phyloP scores from a whole-genome alignment of 78 protist genomes.

The Mastigamoeba balamuthi region DNA sequence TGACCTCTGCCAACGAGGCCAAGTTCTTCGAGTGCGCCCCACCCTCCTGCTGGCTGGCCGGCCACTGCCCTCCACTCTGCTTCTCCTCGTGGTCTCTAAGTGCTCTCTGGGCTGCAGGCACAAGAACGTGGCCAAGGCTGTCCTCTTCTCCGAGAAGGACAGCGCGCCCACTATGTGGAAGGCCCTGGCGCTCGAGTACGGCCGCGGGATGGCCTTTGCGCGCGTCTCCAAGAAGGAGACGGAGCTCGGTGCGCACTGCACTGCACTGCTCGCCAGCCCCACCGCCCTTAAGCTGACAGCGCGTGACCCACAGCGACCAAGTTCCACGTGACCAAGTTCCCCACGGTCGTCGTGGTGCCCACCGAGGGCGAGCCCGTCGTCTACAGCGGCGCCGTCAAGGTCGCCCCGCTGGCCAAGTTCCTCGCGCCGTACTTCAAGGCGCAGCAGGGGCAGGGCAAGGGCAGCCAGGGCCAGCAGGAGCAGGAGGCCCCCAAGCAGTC shows the following conservation, averaged over 20 bases:
- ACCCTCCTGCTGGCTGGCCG: not conserved
- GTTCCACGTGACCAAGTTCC: not conserved
- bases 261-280: not conserved
- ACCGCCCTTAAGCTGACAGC: too few relatives aligned
- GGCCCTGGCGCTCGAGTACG: conserved; percentile 42
- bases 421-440: not conserved
- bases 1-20: not conserved
- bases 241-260: not conserved
- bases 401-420: not conserved
- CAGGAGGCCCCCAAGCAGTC: too few relatives aligned
- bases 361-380: not conserved
- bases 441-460: not conserved
- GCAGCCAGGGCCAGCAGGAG: too few relatives aligned
- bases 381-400: not conserved
- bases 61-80: not conserved
- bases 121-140: conserved; percentile 14
- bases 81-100: too few relatives aligned
- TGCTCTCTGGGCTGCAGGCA: too few relatives aligned
- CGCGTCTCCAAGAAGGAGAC: not conserved
- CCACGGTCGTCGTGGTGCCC: not conserved
- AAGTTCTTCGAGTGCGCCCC: conserved; percentile 8
- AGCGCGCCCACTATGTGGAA: conserved; percentile 41
- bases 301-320: not conserved
- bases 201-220: conserved; percentile 8
- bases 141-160: conserved; percentile 34